These are phyloP conservation scores for Protomyces arabidopsidicola DNA, from an alignment of 1,139 yeast genomes.

Conservation along the genomic window DNA sequence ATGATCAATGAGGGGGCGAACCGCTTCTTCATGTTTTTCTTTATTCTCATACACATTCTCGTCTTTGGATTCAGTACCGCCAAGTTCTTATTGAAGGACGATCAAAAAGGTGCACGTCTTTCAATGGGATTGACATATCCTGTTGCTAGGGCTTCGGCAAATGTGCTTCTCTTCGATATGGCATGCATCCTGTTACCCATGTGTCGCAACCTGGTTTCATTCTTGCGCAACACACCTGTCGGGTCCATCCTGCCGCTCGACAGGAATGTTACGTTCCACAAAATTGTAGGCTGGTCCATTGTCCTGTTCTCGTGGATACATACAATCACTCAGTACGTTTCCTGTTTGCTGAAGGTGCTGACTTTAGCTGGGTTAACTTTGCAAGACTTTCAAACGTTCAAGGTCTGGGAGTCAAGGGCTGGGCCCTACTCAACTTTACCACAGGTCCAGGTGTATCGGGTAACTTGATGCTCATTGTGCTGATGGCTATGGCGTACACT, in stretches of 20 bases:
- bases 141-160: slow-evolving; percentile 20
- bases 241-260: slow-evolving; percentile 25
- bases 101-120: not conserved
- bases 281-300: slow-evolving; percentile 21
- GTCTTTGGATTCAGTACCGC: slow-evolving; percentile 17
- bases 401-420: slow-evolving; percentile 19
- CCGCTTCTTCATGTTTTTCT: slow-evolving; percentile 5
- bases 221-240: slow-evolving; percentile 15
- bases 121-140: slow-evolving; percentile 19
- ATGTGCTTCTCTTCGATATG: slow-evolving; percentile 23
- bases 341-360: not conserved
- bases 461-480: slow-evolving; percentile 14
- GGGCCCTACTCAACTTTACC: slow-evolving; percentile 11
- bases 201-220: slow-evolving; percentile 25
- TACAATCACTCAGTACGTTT: not conserved
- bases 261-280: slow-evolving; percentile 25
- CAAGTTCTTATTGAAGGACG: slow-evolving; percentile 10
- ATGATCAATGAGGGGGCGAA: slow-evolving; percentile 27
- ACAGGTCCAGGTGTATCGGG: slow-evolving; percentile 27
- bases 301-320: slow-evolving; percentile 25
- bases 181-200: slow-evolving; percentile 24
- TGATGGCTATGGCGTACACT: slow-evolving; percentile 15
- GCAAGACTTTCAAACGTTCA: slow-evolving; percentile 2
- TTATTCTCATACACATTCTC: slow-evolving; percentile 16
- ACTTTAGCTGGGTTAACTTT: slow-evolving; percentile 23